Percentiles rank a stretch among this genome's conserved stretches.
phyloP scores from a whole-genome alignment of 805 yeast genomes.

The Metschnikowia amazonensis region DNA sequence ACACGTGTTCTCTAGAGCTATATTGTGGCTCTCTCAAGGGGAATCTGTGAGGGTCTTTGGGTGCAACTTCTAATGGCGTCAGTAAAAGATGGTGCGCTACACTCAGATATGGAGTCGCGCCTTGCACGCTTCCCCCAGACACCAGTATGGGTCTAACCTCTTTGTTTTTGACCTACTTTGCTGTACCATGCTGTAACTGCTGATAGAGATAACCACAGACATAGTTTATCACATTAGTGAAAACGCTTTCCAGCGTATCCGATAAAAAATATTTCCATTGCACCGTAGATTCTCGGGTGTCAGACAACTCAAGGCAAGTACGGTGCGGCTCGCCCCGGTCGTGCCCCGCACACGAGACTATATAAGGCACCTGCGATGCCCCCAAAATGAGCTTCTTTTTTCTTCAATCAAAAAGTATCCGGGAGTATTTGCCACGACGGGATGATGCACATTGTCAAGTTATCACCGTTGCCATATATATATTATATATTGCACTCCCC shows the following conservation, averaged over 20 bases:
- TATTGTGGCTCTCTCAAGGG: background rate
- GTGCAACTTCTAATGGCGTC: background rate
- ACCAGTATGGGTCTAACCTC: no score
- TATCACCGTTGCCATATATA: conserved; percentile 58
- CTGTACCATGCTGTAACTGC: no score
- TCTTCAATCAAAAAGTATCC: conserved; percentile 55
- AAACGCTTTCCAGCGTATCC: no score
- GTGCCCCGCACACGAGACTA: conserved; percentile 15
- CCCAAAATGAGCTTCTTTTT: conserved; percentile 18
- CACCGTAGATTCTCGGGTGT: no score
- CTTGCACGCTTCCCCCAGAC: background rate
- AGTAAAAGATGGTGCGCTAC: background rate
- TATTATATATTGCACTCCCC: conserved; percentile 44
- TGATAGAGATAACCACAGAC: no score
- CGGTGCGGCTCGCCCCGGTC: conserved; percentile 6
- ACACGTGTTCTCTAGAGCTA: background rate
- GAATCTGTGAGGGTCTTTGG: background rate
- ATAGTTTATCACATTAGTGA: no score
- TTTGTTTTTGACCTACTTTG: no score
- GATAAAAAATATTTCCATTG: no score
- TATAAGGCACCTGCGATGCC: conserved; percentile 13
- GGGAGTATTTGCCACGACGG: conserved; percentile 71
- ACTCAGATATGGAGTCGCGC: background rate
- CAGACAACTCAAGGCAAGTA: no score
- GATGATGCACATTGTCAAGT: conserved; percentile 57